Percentiles rank a stretch among this genome's conserved stretches.
Evolutionary conservation across 768 basidiomycete genomes (phyloP).

Genomic region (Leccinellum luteum): DNA sequence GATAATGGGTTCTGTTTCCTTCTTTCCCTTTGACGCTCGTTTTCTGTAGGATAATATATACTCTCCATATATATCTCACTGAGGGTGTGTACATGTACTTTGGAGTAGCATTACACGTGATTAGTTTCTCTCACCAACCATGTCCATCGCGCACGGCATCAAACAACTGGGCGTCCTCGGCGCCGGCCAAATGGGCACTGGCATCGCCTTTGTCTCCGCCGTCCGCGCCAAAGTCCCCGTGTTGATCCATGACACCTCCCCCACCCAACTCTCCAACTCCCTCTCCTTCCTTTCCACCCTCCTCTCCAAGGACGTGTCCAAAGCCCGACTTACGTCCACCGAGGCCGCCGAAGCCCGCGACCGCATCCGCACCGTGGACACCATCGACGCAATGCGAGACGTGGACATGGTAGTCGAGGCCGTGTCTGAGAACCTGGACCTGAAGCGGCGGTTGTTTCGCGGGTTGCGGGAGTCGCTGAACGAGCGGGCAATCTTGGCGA

Average conservation of each 20-base stretch:
- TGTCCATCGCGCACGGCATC: constrained; percentile 65
- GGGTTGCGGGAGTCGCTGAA: constrained; percentile 64
- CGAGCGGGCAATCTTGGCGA: constrained; percentile 78
- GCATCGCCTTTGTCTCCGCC: constrained; percentile 86
- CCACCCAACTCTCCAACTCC: constrained; percentile 70
- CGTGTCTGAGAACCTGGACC: constrained; percentile 75
- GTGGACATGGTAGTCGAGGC: constrained; percentile 95
- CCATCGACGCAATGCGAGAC: constrained; percentile 62
- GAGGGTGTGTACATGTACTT: constrained; percentile 3
- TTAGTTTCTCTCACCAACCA: constrained; percentile 12
- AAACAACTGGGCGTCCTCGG: constrained; percentile 75
- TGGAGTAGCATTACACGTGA: constrained; percentile 11
- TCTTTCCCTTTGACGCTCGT: constrained; percentile 17
- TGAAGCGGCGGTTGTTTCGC: constrained; percentile 79
- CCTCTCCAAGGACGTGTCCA: constrained; percentile 84
- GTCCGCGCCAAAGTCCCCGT: constrained; percentile 85
- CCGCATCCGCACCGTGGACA: constrained; percentile 61
- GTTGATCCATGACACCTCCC: constrained; percentile 77
- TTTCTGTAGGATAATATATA: constrained; percentile 15
- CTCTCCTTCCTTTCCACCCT: constrained; percentile 75
- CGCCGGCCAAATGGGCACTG: constrained; percentile 88
- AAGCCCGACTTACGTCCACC: constrained; percentile 67
- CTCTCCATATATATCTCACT: no score
- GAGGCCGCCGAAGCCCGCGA: constrained; percentile 74
- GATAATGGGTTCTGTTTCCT: neutral